phyloP scores from a whole-genome alignment of 1,284 basidiomycete genomes.

The Cutaneotrichosporon cutaneum region DNA sequence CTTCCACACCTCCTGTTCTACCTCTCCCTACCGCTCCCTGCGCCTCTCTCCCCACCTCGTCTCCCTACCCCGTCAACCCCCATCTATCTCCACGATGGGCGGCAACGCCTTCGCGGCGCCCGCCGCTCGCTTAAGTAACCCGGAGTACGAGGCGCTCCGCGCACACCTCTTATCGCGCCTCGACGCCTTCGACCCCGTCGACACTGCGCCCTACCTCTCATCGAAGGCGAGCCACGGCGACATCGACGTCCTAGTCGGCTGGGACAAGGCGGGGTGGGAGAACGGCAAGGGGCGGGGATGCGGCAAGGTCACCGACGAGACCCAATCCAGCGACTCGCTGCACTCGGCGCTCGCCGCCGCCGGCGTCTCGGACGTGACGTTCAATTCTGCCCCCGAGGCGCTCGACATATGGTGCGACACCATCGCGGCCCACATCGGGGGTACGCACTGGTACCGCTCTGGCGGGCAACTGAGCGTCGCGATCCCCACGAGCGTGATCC shows the following conservation, averaged over 20 bases:
- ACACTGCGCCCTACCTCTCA: constrained; percentile 11
- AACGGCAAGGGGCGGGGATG: constrained; percentile 7
- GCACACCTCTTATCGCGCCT: constrained; percentile 10
- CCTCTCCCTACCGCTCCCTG: not conserved
- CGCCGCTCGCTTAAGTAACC: constrained; percentile 30
- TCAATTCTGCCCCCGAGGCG: not conserved
- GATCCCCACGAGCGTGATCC: constrained; percentile 8
- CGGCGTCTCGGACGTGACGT: not conserved
- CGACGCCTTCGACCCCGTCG: constrained; percentile 11
- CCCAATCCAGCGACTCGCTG: not conserved
- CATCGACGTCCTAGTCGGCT: constrained; percentile 37
- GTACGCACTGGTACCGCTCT: constrained; percentile 9
- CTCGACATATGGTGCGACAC: constrained; percentile 18
- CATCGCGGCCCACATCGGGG: constrained; percentile 16
- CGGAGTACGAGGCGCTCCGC: constrained; percentile 23
- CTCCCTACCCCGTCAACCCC: not conserved
- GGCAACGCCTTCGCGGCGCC: constrained; percentile 34
- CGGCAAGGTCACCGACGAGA: not conserved
- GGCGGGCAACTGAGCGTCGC: constrained; percentile 17
- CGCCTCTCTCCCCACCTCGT: not conserved
- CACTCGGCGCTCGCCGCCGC: not conserved
- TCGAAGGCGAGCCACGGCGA: constrained; percentile 42
- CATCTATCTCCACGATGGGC: constrained; percentile 43
- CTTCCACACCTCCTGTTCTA: not conserved
- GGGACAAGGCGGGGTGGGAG: constrained; percentile 17